Evolutionary conservation across 495 filamentous ascomycete species (phyloP), one percentile per base, ranked within the genome.

Genomic region (Venustampulla echinocandica): DNA sequence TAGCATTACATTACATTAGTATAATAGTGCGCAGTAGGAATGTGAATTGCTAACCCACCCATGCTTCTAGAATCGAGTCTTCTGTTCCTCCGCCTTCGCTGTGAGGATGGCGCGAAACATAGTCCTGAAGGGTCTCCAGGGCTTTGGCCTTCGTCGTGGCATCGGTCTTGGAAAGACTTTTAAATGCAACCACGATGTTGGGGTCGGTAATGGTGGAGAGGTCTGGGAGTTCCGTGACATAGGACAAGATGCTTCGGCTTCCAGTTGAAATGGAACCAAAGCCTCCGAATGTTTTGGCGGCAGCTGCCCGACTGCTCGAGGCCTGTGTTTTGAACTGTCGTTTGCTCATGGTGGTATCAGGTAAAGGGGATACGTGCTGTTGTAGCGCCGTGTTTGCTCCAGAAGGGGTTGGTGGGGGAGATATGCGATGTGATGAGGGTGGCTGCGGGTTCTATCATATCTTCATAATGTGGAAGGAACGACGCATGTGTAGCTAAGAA

Each of bases 121-220:
- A 75, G 30, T 74, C 59, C 36, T 82, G 75, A 24, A 99, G 61
- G 33, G 95, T 90, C 44, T 97, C 90, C 40, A 99, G 61, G 0
- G 88, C 92, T 61, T 93, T 95, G n/a, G 82, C 73, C 55, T 93
- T 90, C 21, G 93, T 99, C 11, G 78, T 90, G 47, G 82, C 82
- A 67, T 95, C 90, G 63, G 88, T 94, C 67, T 97, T 99, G 37
- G 79, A 74, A 13, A 95, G 70, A 55, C 90, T 93, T 61, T 96
- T 94, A 70, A 95, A 90, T 17, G 82, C 75, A 7, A 99, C 89
- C 11, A 87, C 77, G 38, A 92, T 68, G 56, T 88, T 84, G 22
- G 87, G 70, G 40, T 95, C 81, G 10, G 76, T 84, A 46, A 98
- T 80, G 21, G 59, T 65, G 23, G 80, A 82, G 39, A 95, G 74